A percentile compares a stretch with the other conserved stretches of the same genome.
Evolutionary conservation across 192 early-diverging fungal genomes (phyloP).

Genomic region (Borealophlyctis nickersoniae): DNA sequence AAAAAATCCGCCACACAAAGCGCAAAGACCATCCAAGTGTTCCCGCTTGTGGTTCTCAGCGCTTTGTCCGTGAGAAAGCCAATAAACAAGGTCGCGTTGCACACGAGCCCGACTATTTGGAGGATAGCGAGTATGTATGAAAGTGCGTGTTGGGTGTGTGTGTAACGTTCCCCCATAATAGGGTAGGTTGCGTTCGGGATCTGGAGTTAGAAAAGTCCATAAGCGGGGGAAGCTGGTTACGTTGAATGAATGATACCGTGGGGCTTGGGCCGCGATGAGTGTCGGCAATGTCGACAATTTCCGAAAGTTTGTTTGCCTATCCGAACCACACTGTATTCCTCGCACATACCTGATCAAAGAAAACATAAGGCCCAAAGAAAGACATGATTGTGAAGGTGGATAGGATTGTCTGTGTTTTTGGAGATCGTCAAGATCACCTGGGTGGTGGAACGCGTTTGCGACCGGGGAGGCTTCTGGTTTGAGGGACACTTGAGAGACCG

Average conservation of each 20-base stretch:
- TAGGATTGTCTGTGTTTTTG: too few species aligned
- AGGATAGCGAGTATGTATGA: background rate
- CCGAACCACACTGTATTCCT: too few species aligned
- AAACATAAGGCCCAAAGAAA: background rate
- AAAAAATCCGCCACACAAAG: background rate
- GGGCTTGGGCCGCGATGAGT: too few species aligned
- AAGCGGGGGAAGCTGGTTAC: background rate
- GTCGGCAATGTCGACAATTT: too few species aligned
- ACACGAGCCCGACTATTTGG: background rate
- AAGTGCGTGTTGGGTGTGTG: background rate
- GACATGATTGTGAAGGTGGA: too few species aligned
- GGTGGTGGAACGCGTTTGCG: too few species aligned
- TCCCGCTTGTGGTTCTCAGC: background rate
- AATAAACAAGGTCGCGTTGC: background rate
- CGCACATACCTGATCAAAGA: background rate
- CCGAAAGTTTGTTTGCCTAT: too few species aligned
- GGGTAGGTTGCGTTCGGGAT: background rate
- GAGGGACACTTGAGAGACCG: too few species aligned
- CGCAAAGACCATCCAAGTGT: background rate
- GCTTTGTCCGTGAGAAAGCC: background rate
- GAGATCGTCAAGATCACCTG: too few species aligned
- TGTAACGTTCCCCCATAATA: background rate
- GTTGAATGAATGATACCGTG: background rate
- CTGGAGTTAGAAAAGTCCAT: background rate
- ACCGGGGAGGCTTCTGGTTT: too few species aligned